Evolutionary conservation across 2,329 filamentous ascomycete species (phyloP).

Genomic region (Basipetospora chlamydospora): DNA sequence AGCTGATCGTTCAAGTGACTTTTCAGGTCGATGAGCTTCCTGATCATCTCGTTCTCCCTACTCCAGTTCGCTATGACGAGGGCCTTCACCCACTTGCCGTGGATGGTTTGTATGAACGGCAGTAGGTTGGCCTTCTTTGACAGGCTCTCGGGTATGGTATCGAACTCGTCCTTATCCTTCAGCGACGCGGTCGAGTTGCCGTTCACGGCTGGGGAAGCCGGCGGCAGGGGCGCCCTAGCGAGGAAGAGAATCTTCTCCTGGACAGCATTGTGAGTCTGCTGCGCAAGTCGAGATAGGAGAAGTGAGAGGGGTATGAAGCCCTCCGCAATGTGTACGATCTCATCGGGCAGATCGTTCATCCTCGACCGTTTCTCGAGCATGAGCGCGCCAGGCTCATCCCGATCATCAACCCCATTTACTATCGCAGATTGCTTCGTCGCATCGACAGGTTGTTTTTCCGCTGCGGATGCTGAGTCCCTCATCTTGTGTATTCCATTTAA

Average conservation of each 20-base stretch:
- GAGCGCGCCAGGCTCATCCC: slow-evolving; percentile 11
- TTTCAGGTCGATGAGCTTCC: slow-evolving; percentile 77
- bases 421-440: slow-evolving; percentile 6
- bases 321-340: slow-evolving; percentile 56
- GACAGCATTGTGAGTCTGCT: slow-evolving; percentile 70
- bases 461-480: slow-evolving; percentile 18
- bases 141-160: slow-evolving; percentile 49
- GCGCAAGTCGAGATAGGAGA: slow-evolving; percentile 64
- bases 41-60: slow-evolving; percentile 61
- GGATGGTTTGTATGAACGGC: slow-evolving; percentile 63
- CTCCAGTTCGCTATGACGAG: slow-evolving; percentile 87
- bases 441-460: slow-evolving; percentile 11
- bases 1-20: slow-evolving; percentile 54
- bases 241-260: slow-evolving; percentile 55
- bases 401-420: slow-evolving; percentile 8
- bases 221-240: slow-evolving; percentile 49
- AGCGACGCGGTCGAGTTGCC: slow-evolving; percentile 25
- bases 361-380: slow-evolving; percentile 16
- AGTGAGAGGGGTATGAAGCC: slow-evolving; percentile 63
- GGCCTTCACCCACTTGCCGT: slow-evolving; percentile 84
- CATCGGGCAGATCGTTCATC: slow-evolving; percentile 45
- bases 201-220: slow-evolving; percentile 27
- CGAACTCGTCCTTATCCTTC: slow-evolving; percentile 16
- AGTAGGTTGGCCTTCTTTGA: slow-evolving; percentile 63
- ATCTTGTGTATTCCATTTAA: slow-evolving; percentile 29